phyloP scores from a whole-genome alignment of 208 protist genomes.

The Leishmania turanica region DNA sequence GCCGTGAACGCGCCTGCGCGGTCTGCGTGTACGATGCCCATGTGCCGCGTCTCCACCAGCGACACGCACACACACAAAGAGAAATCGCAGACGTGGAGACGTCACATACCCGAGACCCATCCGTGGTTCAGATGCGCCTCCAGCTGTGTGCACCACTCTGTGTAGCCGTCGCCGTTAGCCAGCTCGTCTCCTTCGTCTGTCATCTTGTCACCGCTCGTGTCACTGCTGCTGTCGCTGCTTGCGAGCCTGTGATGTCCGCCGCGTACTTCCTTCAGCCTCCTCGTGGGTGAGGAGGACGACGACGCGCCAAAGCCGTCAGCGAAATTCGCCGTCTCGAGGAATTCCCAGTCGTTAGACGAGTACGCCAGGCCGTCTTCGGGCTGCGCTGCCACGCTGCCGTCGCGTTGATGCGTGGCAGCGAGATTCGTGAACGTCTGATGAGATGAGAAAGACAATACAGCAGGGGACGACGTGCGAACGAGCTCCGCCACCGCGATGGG shows the following conservation, averaged over 20 bases:
- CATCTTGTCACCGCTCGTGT: background rate
- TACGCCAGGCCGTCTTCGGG: background rate
- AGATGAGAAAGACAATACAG: background rate
- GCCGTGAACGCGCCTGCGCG: background rate
- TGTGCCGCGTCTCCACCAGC: background rate
- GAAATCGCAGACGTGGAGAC: too few relatives aligned
- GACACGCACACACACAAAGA: background rate
- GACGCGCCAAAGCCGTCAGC: background rate
- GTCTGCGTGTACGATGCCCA: background rate
- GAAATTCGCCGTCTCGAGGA: slow-evolving; percentile 5
- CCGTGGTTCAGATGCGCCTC: background rate
- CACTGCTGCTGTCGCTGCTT: background rate
- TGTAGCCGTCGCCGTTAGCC: background rate
- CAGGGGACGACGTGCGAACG: background rate
- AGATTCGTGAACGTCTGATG: background rate
- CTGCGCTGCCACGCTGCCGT: background rate
- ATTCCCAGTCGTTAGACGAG: slow-evolving; percentile 17
- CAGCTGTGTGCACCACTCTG: slow-evolving; percentile 6
- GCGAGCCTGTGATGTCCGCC: background rate
- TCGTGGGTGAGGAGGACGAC: background rate
- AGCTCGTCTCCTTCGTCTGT: background rate
- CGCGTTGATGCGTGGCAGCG: background rate
- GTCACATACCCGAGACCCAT: background rate
- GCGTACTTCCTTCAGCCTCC: background rate
- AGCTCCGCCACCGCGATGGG: background rate